phyloP scores from a whole-genome alignment of 352 stramenopile species.

The Phytophthora europaea region DNA sequence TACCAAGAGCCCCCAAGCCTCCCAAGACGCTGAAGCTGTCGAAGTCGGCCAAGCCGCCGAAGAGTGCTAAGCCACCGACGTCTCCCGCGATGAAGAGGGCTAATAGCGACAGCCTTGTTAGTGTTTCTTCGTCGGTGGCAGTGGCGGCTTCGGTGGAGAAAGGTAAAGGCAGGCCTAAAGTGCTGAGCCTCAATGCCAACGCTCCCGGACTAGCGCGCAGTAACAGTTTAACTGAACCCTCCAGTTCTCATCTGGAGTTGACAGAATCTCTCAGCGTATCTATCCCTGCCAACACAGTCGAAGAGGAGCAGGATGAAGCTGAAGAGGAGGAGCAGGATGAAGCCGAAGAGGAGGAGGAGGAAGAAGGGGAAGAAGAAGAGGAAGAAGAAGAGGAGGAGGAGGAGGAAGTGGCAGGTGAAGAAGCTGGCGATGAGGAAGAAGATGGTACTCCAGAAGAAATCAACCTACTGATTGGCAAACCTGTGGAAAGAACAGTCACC shows the following conservation, averaged over 20 bases:
- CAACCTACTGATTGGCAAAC: conserved; percentile 57
- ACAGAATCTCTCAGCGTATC: conserved; percentile 29
- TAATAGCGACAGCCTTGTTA: conserved; percentile 28
- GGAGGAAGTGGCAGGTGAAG: conserved; percentile 24
- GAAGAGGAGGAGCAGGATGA: conserved; percentile 22
- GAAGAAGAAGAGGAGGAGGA: conserved; percentile 31
- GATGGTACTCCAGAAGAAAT: conserved; percentile 45
- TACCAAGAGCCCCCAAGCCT: conserved; percentile 26
- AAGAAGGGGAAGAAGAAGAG: conserved; percentile 27
- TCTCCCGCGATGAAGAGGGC: conserved; percentile 21
- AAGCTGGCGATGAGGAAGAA: conserved; percentile 32
- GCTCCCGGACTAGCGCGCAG: conserved; percentile 37
- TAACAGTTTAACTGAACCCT: conserved; percentile 21
- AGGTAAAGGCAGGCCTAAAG: conserved; percentile 33
- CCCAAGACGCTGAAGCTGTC: conserved; percentile 23
- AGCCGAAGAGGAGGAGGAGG: conserved; percentile 22
- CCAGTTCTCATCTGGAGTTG: conserved; percentile 4
- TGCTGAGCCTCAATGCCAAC: conserved; percentile 59
- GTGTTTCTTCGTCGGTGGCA: conserved; percentile 4
- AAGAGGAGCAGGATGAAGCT: conserved; percentile 19
- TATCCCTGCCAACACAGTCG: conserved; percentile 22
- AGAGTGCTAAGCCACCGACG: conserved; percentile 15
- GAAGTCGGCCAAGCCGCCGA: conserved; percentile 12
- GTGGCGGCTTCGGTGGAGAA: conserved; percentile 12
- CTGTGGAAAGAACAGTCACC: conserved; percentile 49